Conservation (phyloP, 208 protist species). For the Crithidia sp. region DNA sequence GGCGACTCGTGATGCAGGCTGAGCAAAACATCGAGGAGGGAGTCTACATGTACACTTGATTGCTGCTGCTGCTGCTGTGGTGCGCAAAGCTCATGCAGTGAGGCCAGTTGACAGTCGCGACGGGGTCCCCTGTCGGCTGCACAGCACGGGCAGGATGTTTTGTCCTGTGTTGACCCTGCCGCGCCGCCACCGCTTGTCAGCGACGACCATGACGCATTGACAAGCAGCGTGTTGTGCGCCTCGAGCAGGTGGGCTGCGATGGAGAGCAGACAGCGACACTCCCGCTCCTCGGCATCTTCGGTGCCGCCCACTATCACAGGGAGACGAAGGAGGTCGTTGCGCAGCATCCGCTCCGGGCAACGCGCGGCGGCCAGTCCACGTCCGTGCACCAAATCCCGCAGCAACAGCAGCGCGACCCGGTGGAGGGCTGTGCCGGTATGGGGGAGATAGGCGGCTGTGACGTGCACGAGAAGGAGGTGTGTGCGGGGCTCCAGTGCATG, state of each 20-base stretch:
- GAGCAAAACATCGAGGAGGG: slow-evolving; percentile 26
- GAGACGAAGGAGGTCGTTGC: background rate
- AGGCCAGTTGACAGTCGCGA: background rate
- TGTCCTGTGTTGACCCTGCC: too few relatives aligned
- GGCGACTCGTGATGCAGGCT: slow-evolving; percentile 13
- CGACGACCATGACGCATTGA: background rate
- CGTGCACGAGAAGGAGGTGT: slow-evolving; percentile 5
- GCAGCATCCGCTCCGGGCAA: background rate
- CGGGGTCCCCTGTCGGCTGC: too few relatives aligned
- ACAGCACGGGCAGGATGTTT: too few relatives aligned
- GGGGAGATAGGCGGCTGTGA: slow-evolving; percentile 1
- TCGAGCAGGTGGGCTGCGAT: slow-evolving; percentile 11
- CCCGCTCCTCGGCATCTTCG: slow-evolving; percentile 6
- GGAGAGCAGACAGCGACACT: slow-evolving; percentile 21
- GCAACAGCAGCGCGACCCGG: background rate
- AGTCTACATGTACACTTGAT: too few relatives aligned
- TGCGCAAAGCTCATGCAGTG: background rate
- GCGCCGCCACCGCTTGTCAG: background rate
- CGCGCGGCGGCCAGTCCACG: background rate
- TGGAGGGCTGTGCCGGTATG: background rate
- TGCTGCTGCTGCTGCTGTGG: background rate
- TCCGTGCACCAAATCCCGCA: background rate
- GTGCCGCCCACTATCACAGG: background rate
- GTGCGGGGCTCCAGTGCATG: background rate
- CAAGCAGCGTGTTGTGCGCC: background rate